These are phyloP conservation scores for Aaosphaeria arxii DNA, from an alignment of 2,329 filamentous ascomycete genomes.

Conservation along the genomic window DNA sequence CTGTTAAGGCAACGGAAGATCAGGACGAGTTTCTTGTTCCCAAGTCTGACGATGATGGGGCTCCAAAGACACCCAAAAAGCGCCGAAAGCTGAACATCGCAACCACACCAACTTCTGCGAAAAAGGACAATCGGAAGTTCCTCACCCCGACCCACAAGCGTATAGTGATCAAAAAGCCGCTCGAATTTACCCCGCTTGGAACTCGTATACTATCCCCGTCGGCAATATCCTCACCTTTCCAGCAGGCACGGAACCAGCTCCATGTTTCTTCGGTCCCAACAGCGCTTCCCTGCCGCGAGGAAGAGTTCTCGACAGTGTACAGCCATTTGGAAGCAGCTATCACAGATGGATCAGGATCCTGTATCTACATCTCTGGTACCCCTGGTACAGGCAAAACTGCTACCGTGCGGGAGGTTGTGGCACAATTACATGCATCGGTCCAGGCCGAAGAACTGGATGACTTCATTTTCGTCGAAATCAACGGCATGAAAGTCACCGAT, in stretches of 20 bases:
- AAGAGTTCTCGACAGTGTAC: conserved; percentile 89
- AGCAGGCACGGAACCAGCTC: conserved; percentile 80
- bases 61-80: conserved; percentile 46
- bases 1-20: conserved; percentile 33
- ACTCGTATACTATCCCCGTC: conserved; percentile 79
- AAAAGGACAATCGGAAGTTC: conserved; percentile 52
- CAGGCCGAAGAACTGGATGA: conserved; percentile 89
- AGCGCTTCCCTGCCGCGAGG: conserved; percentile 85
- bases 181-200: conserved; percentile 94
- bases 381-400: conserved; percentile 97
- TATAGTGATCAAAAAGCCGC: conserved; percentile 76
- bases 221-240: conserved; percentile 81
- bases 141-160: conserved; percentile 65
- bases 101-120: conserved; percentile 44
- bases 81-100: conserved; percentile 46
- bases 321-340: conserved; percentile 93
- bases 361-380: conserved; percentile 99
- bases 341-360: conserved; percentile 86
- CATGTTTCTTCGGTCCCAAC: conserved; percentile 92
- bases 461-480: conserved; percentile 99
- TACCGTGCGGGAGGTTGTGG: conserved; percentile 91
- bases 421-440: conserved; percentile 83
- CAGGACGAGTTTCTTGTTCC: conserved; percentile 44
- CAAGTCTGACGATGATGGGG: conserved; percentile 40
- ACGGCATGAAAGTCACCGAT: conserved; percentile 99